Evolutionary conservation across 2,329 filamentous ascomycete species (phyloP).

Genomic region (Amylocarpus encephaloides): DNA sequence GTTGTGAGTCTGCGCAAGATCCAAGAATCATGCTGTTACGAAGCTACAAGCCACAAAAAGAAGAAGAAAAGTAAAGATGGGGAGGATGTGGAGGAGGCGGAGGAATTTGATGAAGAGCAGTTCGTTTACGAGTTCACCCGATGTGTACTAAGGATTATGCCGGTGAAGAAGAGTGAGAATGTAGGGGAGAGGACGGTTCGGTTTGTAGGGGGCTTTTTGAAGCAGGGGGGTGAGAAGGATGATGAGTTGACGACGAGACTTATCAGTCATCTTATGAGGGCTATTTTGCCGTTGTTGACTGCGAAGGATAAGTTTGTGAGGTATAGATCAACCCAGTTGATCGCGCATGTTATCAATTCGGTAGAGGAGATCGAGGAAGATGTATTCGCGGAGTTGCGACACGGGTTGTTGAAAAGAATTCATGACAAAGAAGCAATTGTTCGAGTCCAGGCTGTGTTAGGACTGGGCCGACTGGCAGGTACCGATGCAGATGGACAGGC

Average conservation of each 20-base stretch:
- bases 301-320: slow-evolving; percentile 91
- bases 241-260: slow-evolving; percentile 71
- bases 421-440: slow-evolving; percentile 93
- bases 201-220: slow-evolving; percentile 83
- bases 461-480: slow-evolving; percentile 76
- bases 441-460: slow-evolving; percentile 83
- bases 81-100: slow-evolving; percentile 33
- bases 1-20: slow-evolving; percentile 83
- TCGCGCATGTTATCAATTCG: slow-evolving; percentile 87
- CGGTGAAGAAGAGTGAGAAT: slow-evolving; percentile 84
- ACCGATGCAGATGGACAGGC: slow-evolving; percentile 67
- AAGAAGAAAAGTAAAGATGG: slow-evolving; percentile 33
- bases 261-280: slow-evolving; percentile 65
- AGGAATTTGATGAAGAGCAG: slow-evolving; percentile 73
- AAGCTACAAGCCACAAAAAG: slow-evolving; percentile 48
- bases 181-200: slow-evolving; percentile 80
- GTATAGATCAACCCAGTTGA: slow-evolving; percentile 82
- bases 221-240: slow-evolving; percentile 64
- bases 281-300: slow-evolving; percentile 67
- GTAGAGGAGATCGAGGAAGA: slow-evolving; percentile 90
- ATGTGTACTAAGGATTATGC: slow-evolving; percentile 74
- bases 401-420: slow-evolving; percentile 75
- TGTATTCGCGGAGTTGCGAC: slow-evolving; percentile 73
- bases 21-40: slow-evolving; percentile 76
- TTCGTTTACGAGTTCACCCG: slow-evolving; percentile 83